Base-by-base conservation (phyloP, 345 rosid genomes). In the Bruguiera parviflora region DNA sequence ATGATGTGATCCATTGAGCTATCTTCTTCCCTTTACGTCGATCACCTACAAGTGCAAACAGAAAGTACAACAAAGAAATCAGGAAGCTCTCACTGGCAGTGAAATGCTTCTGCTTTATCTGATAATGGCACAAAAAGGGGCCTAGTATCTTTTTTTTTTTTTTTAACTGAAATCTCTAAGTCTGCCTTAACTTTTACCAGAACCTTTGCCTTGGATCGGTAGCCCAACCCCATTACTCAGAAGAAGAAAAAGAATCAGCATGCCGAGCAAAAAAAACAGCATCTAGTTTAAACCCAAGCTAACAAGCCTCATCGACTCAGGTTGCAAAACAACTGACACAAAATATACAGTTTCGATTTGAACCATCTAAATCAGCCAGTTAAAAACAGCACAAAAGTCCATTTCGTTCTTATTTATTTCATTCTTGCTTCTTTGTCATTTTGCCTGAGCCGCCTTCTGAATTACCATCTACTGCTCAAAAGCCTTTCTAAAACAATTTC, bases 1-100 rank as follows among this genome's bases (percentile, higher is more conserved):
- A 80, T 7, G 96, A 86, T 46, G 87, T 58, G 46, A 86, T 72
- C 91, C 91, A 86, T 69, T 72, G 85, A 27, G 87, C 73, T 58
- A 85, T 70, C 71, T 79, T 90, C 77, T 78, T 88, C 58, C 89
- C 89, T 77, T 81, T 83, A 51, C n/a, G 76, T 33, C 28, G 49
- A 64, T 86, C 87, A 71, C 68, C 49, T 68, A 65, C 64, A 71
- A 43, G 66, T 61, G 43, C 20, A 35, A 69, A 72, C 67, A 76
- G 10, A 53, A 72, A 78, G 61, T 20, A 39, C 46, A 39, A 39
- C 4, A 39, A 39, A 39, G 46, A 39, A 11, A 39, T 39, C 15
- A 39, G 3, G 46, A 39, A 9, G 46, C 46, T 39, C 46, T 39
- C 46, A 39, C 15, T 3, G 4, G 46, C 46, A 39, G 0, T 13